Evolutionary conservation across 1,139 yeast genomes (phyloP).

Genomic region (Scheffersomyces stambukii): DNA sequence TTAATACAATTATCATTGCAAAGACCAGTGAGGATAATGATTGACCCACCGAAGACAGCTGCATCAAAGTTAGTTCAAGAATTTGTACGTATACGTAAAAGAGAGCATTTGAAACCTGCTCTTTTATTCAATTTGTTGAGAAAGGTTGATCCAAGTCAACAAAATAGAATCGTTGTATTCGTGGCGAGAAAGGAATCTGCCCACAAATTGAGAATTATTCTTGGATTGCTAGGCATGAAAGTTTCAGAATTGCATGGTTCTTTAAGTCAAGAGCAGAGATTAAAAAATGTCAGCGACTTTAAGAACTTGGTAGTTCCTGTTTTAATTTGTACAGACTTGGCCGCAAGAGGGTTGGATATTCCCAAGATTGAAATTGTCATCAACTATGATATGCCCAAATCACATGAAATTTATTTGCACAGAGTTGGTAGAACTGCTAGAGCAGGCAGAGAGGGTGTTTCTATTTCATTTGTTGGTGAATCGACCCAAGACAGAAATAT

Average conservation of each 20-base stretch:
- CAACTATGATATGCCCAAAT: slow-evolving; percentile 93
- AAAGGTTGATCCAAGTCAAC: slow-evolving; percentile 56
- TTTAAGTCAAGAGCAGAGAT: slow-evolving; percentile 91
- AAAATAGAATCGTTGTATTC: slow-evolving; percentile 78
- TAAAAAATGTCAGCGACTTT: slow-evolving; percentile 76
- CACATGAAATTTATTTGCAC: slow-evolving; percentile 85
- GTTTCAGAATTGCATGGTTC: slow-evolving; percentile 96
- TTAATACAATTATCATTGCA: slow-evolving; percentile 82
- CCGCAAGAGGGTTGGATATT: slow-evolving; percentile 98
- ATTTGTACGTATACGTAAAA: slow-evolving; percentile 88
- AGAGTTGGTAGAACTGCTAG: slow-evolving; percentile 99
- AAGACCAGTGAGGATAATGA: slow-evolving; percentile 91
- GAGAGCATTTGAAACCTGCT: slow-evolving; percentile 82
- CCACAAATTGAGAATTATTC: slow-evolving; percentile 75
- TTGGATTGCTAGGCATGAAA: slow-evolving; percentile 81
- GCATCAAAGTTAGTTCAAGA: slow-evolving; percentile 86
- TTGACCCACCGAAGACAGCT: slow-evolving; percentile 93
- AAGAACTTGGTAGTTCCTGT: slow-evolving; percentile 80
- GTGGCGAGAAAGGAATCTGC: slow-evolving; percentile 90
- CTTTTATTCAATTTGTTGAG: slow-evolving; percentile 68
- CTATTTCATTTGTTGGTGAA: slow-evolving; percentile 93
- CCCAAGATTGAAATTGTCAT: slow-evolving; percentile 94
- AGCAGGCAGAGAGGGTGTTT: slow-evolving; percentile 94
- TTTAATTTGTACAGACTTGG: slow-evolving; percentile 92
- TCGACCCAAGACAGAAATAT: slow-evolving; percentile 77